Evolutionary conservation across 768 basidiomycete species (phyloP), one percentile per base, ranked within the genome.

Genomic region (Solioccasus polychromus): DNA sequence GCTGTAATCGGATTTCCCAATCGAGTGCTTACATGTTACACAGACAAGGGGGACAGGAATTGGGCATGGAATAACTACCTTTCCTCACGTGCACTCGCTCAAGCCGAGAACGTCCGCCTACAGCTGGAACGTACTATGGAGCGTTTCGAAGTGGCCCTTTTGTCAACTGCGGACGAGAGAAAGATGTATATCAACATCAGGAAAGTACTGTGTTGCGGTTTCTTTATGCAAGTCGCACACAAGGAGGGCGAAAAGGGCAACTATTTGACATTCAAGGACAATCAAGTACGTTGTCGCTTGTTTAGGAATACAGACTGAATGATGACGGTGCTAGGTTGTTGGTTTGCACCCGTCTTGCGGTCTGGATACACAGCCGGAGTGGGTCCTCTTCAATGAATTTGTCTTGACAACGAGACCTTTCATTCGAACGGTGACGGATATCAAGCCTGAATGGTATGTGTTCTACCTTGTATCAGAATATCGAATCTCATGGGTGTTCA

Each of bases 181-280:
- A 88, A 84, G 60, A 78, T 86, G 52, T 86, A 80, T 64, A 51
- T 70, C 42, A 85, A 84, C 54, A 83, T 98, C 45, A 80, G 92
- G 22, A 83, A 84, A 66, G 86, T 87, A 0, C 73, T 98, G 18
- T 86, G 89, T 5, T 88, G 85, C 55, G 96, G 94, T 2, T 99
- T 90, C 76, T 99, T 97, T 71, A 97, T 96, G 95, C 95, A 97
- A 62, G 82, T 92, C 11, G 96, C 94, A 7, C 92, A 96, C 66
- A 89, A 90, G 64, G 92, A 94, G 61, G 90, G 91, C 3, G 90
- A 92, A 62, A 93, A 91, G 66, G 80, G 84, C 3, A 78, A 76
- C 44, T 98, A 99, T 61, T 50, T 85, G 51, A 99, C 94, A 0
- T 83, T 96, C 47, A 98, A 97, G 70, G 95, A 99, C 64, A 88